phyloP scores from a whole-genome alignment of 1,284 basidiomycete species.

The Cryptococcus maquisensis region DNA sequence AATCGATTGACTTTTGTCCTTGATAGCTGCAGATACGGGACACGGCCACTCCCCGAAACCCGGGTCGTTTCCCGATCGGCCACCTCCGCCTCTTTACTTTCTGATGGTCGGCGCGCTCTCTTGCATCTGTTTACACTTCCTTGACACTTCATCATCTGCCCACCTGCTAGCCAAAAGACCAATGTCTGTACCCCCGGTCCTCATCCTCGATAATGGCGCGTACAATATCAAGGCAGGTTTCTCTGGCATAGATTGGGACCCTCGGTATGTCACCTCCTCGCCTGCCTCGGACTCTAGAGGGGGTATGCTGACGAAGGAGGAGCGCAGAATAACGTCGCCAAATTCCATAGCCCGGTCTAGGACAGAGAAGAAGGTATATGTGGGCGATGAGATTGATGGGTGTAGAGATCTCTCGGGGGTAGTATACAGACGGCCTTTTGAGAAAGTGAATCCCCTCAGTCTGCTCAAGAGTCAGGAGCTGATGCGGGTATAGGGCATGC shows the following conservation, averaged over 20 bases:
- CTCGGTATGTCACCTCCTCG: constrained; percentile 28
- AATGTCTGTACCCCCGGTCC: constrained; percentile 48
- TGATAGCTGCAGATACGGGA: too few species aligned
- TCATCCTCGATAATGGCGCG: constrained; percentile 82
- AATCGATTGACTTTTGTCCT: too few species aligned
- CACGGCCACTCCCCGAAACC: not conserved
- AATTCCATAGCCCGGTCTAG: constrained; percentile 78
- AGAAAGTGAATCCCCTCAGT: constrained; percentile 59
- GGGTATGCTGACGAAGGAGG: not conserved
- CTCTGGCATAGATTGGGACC: constrained; percentile 41
- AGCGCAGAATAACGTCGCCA: constrained; percentile 54
- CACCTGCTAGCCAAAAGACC: not conserved
- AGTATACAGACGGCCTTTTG: constrained; percentile 75
- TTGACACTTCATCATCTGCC: not conserved
- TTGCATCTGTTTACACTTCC: not conserved
- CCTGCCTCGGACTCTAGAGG: not conserved
- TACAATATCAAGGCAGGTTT: constrained; percentile 72
- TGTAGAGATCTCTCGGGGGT: constrained; percentile 74
- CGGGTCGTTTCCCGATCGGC: not conserved
- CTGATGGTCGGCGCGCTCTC: not conserved
- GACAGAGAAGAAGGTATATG: constrained; percentile 69
- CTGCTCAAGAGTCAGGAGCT: constrained; percentile 6
- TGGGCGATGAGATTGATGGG: constrained; percentile 71
- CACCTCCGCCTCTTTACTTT: not conserved
- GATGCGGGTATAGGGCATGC: constrained; percentile 63